phyloP scores from a whole-genome alignment of 2,329 filamentous ascomycete genomes.

The Penicillium crustosum region DNA sequence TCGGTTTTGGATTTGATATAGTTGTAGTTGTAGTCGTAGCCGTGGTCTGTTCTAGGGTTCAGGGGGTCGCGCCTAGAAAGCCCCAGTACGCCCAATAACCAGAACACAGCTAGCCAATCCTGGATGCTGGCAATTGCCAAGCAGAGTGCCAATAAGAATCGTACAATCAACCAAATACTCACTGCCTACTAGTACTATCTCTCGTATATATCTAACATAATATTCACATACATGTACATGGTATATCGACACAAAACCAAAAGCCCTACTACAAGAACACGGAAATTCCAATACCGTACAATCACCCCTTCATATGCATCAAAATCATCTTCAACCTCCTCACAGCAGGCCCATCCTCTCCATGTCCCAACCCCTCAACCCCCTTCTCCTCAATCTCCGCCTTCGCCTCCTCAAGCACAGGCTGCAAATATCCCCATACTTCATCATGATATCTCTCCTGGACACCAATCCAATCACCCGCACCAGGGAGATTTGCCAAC shows the following conservation, averaged over 20 bases:
- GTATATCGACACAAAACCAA: not conserved
- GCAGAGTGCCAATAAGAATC: not conserved
- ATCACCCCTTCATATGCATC: slow-evolving; percentile 36
- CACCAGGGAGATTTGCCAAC: slow-evolving; percentile 31
- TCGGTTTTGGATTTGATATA: not conserved
- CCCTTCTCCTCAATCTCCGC: slow-evolving; percentile 52
- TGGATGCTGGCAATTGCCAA: not conserved
- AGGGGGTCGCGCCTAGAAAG: no score
- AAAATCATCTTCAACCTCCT: slow-evolving; percentile 42
- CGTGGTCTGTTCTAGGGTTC: not conserved
- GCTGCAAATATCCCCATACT: slow-evolving; percentile 65
- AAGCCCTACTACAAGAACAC: not conserved
- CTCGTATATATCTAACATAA: not conserved
- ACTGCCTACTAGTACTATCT: not conserved
- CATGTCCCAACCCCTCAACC: not conserved
- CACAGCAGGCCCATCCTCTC: slow-evolving; percentile 38
- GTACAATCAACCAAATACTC: not conserved
- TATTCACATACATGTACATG: not conserved
- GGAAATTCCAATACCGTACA: not conserved
- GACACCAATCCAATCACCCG: slow-evolving; percentile 35
- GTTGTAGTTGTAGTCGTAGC: not conserved
- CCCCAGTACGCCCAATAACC: not conserved
- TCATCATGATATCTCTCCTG: slow-evolving; percentile 53
- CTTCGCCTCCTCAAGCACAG: slow-evolving; percentile 57
- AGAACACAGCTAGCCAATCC: not conserved